Evolutionary conservation across 2,329 filamentous ascomycete genomes (phyloP).

Genomic region (Hortaea sp.): DNA sequence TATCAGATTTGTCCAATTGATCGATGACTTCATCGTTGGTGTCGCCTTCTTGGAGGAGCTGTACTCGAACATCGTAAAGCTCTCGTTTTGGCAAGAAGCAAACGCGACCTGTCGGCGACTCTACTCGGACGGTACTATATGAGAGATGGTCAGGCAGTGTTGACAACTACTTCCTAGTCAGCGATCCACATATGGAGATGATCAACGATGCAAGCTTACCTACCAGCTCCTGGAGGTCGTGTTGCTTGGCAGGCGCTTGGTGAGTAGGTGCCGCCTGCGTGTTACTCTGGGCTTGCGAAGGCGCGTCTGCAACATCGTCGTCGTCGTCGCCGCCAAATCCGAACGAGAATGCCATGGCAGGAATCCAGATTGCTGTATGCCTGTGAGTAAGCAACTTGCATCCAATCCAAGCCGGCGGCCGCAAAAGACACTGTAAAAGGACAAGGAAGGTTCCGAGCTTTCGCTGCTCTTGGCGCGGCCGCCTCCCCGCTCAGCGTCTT

Average conservation of each 20-base stretch:
- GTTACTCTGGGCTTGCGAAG: not conserved
- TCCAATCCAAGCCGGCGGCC: too few species aligned
- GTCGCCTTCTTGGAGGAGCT: slow-evolving; percentile 58
- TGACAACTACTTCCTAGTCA: slow-evolving; percentile 33
- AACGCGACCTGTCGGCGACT: slow-evolving; percentile 46
- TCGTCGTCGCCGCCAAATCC: slow-evolving; percentile 48
- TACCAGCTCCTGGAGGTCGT: slow-evolving; percentile 39
- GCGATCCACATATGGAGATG: not conserved
- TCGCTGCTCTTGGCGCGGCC: too few species aligned
- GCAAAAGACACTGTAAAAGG: too few species aligned
- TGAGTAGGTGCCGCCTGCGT: not conserved
- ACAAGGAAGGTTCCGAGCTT: too few species aligned
- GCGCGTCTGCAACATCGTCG: not conserved
- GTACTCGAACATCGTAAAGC: slow-evolving; percentile 70
- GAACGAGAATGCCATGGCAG: slow-evolving; percentile 41
- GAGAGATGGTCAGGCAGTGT: slow-evolving; percentile 64
- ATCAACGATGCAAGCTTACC: slow-evolving; percentile 19
- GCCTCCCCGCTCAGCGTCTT: too few species aligned
- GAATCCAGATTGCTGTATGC: too few species aligned
- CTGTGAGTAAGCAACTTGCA: too few species aligned
- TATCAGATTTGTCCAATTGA: slow-evolving; percentile 58
- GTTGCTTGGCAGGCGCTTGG: slow-evolving; percentile 17
- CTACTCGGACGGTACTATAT: slow-evolving; percentile 52
- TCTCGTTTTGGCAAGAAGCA: slow-evolving; percentile 60
- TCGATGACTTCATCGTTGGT: slow-evolving; percentile 43